A percentile compares a stretch with the other conserved stretches of the same genome.
phyloP scores from a whole-genome alignment of 2,329 filamentous ascomycete species.

The Septoria petroselini region DNA sequence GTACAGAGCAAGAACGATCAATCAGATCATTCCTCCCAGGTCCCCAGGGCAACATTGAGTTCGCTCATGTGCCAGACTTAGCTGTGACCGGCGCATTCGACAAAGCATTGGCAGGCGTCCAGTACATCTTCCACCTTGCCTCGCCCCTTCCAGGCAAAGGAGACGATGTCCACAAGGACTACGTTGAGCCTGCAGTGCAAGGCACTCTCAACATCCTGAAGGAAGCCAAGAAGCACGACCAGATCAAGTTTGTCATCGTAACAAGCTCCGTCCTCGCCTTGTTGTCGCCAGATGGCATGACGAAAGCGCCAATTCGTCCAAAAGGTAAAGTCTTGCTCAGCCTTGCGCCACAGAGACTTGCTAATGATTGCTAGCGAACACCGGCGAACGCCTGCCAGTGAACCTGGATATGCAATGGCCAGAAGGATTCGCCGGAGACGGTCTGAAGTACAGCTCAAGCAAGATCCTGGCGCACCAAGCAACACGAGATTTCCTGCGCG shows the following conservation, averaged over 20 bases:
- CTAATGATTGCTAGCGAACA: background rate
- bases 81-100: conserved; percentile 20
- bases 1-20: conserved; percentile 12
- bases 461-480: conserved; percentile 36
- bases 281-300: conserved; percentile 20
- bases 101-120: conserved; percentile 26
- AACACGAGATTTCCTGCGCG: conserved; percentile 24
- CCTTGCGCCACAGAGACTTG: background rate
- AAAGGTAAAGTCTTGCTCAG: background rate
- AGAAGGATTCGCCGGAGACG: conserved; percentile 25
- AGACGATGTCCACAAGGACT: conserved; percentile 24
- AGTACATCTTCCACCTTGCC: conserved; percentile 35
- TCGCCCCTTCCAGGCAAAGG: conserved; percentile 30
- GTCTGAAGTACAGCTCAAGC: conserved; percentile 16
- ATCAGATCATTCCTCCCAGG: conserved; percentile 4
- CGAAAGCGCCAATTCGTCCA: background rate
- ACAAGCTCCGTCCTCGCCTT: conserved; percentile 28
- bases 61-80: conserved; percentile 24
- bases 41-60: conserved; percentile 13
- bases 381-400: background rate
- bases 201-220: conserved; percentile 30
- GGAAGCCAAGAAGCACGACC: conserved; percentile 26
- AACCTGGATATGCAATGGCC: conserved; percentile 1
- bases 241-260: conserved; percentile 33
- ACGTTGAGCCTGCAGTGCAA: conserved; percentile 32